Evolutionary conservation across 495 filamentous ascomycete species (phyloP).

Genomic region (Tuber magnatum): DNA sequence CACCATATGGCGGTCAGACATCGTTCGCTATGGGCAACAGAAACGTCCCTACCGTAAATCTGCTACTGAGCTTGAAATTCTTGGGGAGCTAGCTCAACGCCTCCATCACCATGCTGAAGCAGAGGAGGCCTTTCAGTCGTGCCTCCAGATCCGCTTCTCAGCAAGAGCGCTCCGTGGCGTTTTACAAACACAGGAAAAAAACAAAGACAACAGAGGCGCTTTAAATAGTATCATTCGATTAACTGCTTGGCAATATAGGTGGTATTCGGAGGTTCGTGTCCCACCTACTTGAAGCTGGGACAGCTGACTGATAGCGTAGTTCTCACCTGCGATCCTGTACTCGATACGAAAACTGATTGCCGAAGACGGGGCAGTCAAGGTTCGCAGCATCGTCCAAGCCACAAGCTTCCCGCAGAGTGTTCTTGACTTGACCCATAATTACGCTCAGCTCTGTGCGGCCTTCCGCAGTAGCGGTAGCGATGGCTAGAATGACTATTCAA

Average conservation of each 20-base stretch:
- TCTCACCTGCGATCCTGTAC: slow-evolving; percentile 80
- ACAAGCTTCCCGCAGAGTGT: slow-evolving; percentile 89
- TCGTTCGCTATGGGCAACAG: slow-evolving; percentile 85
- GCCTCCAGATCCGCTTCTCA: slow-evolving; percentile 73
- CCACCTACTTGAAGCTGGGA: neutral
- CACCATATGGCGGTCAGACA: slow-evolving; percentile 97
- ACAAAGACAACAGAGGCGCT: slow-evolving; percentile 65
- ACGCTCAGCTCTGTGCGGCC: slow-evolving; percentile 84
- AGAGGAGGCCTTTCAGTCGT: slow-evolving; percentile 82
- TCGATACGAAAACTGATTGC: slow-evolving; percentile 88
- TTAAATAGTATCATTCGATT: slow-evolving; percentile 74
- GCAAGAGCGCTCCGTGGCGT: slow-evolving; percentile 84
- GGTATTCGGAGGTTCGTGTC: slow-evolving; percentile 79
- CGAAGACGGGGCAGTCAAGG: slow-evolving; percentile 94
- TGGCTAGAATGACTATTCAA: slow-evolving; percentile 47
- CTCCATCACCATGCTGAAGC: slow-evolving; percentile 84
- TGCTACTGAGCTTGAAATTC: slow-evolving; percentile 95
- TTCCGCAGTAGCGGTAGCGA: slow-evolving; percentile 94
- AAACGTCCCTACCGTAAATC: slow-evolving; percentile 90
- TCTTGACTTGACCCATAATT: slow-evolving; percentile 90
- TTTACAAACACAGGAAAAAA: slow-evolving; percentile 65
- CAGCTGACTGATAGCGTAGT: slow-evolving; percentile 50
- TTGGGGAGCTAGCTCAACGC: slow-evolving; percentile 84
- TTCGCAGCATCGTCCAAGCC: slow-evolving; percentile 91
- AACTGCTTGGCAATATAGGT: slow-evolving; percentile 96